Base-by-base conservation (phyloP, 176 grass and related monocot species). In the Eragrostis nindensis region DNA sequence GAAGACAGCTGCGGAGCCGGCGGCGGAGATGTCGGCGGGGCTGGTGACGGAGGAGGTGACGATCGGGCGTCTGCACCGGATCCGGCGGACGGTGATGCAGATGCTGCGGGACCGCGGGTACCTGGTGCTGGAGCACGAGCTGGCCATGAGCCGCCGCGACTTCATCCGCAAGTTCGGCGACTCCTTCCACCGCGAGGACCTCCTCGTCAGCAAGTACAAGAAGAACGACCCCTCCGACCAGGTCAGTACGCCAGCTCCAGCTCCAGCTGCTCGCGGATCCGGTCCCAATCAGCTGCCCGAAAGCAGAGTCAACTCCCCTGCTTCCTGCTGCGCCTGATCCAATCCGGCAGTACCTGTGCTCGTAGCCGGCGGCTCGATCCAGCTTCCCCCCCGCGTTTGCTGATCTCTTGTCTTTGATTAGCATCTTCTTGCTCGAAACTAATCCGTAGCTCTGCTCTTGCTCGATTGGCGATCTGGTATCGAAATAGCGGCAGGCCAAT, bases 31-130 rank as follows among this genome's bases (percentile, higher is more conserved):
- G 67, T 61, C 88, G 80, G 68, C 83, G 74, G 86, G 89, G 1
- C 65, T 82, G 22, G 72, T 80, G 50, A 83, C 71, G 40, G 88
- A 89, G 16, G 94, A 97, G 36, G 87, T 8, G 50, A 25, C 68
- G 48, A 62, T 82, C 68, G 70, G 76, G 68, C 92, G 92, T 68
- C 69, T 97, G 50, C 77, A 77, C 87, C 83, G 94, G 76, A 89
- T 97, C 68, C 84, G 94, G 56, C 71, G 65, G 29, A 97, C 94
- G 72, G 94, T 97, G 87, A 97, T 97, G 94, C 85, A 88, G 89
- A 97, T 97, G 92, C 89, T 97, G 75, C 84, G 85, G 4, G 94
- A 97, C 82, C 73, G 94, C 61, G 87, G 89, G 26, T 97, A 97
- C 82, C 79, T 97, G 82, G 94, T 94, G 82, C 80, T 90, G 73